Base-by-base conservation (phyloP, 2,329 filamentous ascomycete genomes). In the Berkeleyomyces rouxiae region DNA sequence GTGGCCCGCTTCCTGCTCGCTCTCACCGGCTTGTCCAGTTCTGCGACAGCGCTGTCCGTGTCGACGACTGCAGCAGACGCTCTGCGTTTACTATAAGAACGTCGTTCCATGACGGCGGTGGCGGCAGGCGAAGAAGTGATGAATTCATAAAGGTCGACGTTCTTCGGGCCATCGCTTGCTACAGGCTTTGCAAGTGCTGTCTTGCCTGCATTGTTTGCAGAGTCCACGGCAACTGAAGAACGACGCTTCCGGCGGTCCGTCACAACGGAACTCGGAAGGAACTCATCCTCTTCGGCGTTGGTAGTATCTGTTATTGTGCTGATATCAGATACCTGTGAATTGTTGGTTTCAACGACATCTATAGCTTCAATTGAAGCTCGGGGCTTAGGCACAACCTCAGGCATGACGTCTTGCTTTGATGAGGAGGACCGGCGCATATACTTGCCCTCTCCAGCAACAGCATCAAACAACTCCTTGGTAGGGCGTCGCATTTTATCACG, bases 401-500 rank as follows among this genome's bases (percentile, higher is more conserved):
- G 11, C 4, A 58, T 10, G 31, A 62, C 44, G 39, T 65, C 63
- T 23, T 65, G 63, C 31, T 60, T 65, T 23, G 63, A 63, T n/a
- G 62, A 49, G 9, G 61, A 65, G 33, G 71, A 73, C 61, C 75
- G 72, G 59, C 76, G 70, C 67, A 77, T 64, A 64, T 78, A 76
- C 69, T 79, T 83, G 40, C 78, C 80, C 67, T 86, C 81, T n/a
- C 81, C 83, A 9, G 79, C 74, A 11, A 92, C 87, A 1, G 87
- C 88, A 71, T 90, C 87, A 43, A 86, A 81, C 7, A 91, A 73
- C 66, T 88, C 83, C 70, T 88, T 88, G 1, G 85, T 87, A 31
- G 88, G 87, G 64, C 88, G 81, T 64, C 88, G 81, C 88, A 93
- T 91, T 74, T 93, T 93, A 70, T 85, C 86, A 66, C 86, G 80